These are phyloP conservation scores for Penicillium polonicum DNA, from an alignment of 2,329 filamentous ascomycete genomes.

Conservation along the genomic window DNA sequence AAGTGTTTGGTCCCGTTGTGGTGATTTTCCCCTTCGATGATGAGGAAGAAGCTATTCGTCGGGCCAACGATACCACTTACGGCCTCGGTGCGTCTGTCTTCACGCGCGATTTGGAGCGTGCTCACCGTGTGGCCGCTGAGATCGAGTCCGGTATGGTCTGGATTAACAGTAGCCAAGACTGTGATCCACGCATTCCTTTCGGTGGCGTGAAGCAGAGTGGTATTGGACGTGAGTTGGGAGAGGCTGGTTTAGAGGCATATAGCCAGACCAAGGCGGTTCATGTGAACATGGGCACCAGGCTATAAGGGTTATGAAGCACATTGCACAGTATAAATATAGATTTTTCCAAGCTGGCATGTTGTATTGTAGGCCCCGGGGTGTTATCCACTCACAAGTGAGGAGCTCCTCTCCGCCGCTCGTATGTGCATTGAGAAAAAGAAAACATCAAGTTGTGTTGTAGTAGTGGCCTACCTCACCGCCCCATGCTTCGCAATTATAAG, in stretches of 20 bases:
- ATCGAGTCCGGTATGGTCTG: slow-evolving; percentile 50
- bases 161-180: slow-evolving; percentile 47
- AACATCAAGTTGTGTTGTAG: too few species aligned
- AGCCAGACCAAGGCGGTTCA: slow-evolving; percentile 43
- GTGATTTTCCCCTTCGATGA: slow-evolving; percentile 41
- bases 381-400: too few species aligned
- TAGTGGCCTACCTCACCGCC: too few species aligned
- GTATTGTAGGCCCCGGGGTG: too few species aligned
- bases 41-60: slow-evolving; percentile 40
- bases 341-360: not conserved
- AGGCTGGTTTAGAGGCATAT: slow-evolving; percentile 44
- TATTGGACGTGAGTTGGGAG: slow-evolving; percentile 51
- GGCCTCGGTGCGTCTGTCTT: slow-evolving; percentile 46
- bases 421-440: too few species aligned
- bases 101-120: slow-evolving; percentile 43
- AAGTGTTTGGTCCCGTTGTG: slow-evolving; percentile 47
- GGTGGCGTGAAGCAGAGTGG: slow-evolving; percentile 49
- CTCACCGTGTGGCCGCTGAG: slow-evolving; percentile 42
- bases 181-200: slow-evolving; percentile 43
- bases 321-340: not conserved
- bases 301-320: slow-evolving; percentile 16
- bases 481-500: too few species aligned
- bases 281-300: slow-evolving; percentile 40
- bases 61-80: slow-evolving; percentile 44
- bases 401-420: too few species aligned